Evolutionary conservation across 345 rosid species (phyloP), one percentile per base, ranked within the genome.

Genomic region (Lagerstroemia speciosa): DNA sequence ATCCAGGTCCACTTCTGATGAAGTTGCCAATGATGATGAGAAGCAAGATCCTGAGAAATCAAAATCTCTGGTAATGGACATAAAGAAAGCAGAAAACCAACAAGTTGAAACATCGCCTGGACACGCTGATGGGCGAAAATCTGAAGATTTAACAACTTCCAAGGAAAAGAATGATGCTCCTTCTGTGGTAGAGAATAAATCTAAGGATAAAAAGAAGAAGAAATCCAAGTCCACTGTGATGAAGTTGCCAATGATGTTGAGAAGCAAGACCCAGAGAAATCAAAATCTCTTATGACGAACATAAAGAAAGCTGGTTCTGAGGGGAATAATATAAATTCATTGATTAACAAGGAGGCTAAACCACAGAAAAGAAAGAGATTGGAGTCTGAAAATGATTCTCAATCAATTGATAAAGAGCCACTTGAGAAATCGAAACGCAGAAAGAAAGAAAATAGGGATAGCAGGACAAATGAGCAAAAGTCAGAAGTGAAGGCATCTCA

Each of bases 291-390:
- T 50, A 62, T 30, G 38, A 30, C 29, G 19, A 65, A 67, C 15
- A 17, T 36, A 74, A 65, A 69, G 16, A 67, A 72, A 77, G 62
- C 65, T 45, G 55, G 32, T 32, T 40, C 41, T 58, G 73, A 75
- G 27, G 71, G 71, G 68, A 69, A 64, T 22, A 22, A 65, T 6
- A 68, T 69, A 71, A 73, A 61, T 64, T 66, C 68, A 0, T 77
- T 65, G 53, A 78, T 41, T 61, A 70, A 66, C 33, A 81, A 74
- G 68, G 76, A 73, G 55, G 33, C 50, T 64, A 83, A 79, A 67
- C 81, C 89, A 68, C 90, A 87, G 83, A 93, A 93, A 77, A 83
- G 97, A 74, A 93, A 93, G 81, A 81, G 88, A 75, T 53, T 67
- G 34, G 86, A 77, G 67, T 79, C 90, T 64, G 82, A 83, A 75